A percentile compares a stretch with the other conserved stretches of the same genome.
Evolutionary conservation across 192 early-diverging fungal species (phyloP).

Genomic region (Helicostylum pulchrum): DNA sequence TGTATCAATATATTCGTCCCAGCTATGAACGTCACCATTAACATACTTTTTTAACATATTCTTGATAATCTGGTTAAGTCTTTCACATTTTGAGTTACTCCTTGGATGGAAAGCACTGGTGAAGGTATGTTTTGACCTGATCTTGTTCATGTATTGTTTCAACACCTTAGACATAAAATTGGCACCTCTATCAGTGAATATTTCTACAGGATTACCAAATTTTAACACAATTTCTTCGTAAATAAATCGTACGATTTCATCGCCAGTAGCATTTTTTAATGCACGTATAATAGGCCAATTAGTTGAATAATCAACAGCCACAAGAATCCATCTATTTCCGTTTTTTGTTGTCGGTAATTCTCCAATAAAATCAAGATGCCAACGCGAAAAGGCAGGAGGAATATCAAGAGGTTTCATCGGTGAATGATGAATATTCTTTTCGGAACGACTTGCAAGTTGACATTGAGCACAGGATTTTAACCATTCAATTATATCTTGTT

Average conservation of each 20-base stretch:
- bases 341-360: not conserved
- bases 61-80: slow-evolving; percentile 15
- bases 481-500: slow-evolving; percentile 6
- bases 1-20: slow-evolving; percentile 18
- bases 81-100: slow-evolving; percentile 21
- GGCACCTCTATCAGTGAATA: slow-evolving; percentile 12
- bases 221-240: slow-evolving; percentile 28
- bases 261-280: slow-evolving; percentile 10
- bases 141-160: not conserved
- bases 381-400: not conserved
- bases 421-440: not conserved
- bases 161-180: slow-evolving; percentile 25
- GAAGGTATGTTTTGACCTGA: slow-evolving; percentile 15
- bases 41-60: slow-evolving; percentile 11
- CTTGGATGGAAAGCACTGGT: slow-evolving; percentile 23
- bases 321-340: slow-evolving; percentile 22
- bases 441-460: not conserved
- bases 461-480: slow-evolving; percentile 5
- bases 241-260: slow-evolving; percentile 21
- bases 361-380: slow-evolving; percentile 17
- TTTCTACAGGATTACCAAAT: slow-evolving; percentile 13
- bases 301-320: slow-evolving; percentile 29
- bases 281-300: slow-evolving; percentile 29
- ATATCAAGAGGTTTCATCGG: slow-evolving; percentile 8
- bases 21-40: not conserved